Conservation (phyloP, 345 rosid genomes). For the Anastatica hierochuntica region DNA sequence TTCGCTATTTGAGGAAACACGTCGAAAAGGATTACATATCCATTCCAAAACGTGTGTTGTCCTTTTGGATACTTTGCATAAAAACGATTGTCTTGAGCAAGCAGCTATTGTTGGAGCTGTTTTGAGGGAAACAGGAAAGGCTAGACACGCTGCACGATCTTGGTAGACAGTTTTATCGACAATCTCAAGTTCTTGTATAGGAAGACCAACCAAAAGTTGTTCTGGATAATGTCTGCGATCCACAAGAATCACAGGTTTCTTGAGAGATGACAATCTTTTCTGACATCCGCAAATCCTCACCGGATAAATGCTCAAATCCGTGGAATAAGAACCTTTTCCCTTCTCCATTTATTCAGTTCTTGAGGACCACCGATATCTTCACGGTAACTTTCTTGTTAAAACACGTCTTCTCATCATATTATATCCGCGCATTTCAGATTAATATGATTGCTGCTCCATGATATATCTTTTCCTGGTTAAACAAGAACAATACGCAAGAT, state of each 20-base stretch:
- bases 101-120: conserved; percentile 92
- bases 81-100: conserved; percentile 84
- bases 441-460: no score
- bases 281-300: not conserved
- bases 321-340: not conserved
- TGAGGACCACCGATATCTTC: not conserved
- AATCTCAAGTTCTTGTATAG: not conserved
- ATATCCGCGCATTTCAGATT: no score
- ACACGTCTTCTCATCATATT: not conserved
- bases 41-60: conserved; percentile 71
- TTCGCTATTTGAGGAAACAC: conserved; percentile 72
- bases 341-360: not conserved
- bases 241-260: conserved; percentile 9
- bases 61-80: conserved; percentile 77
- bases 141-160: conserved; percentile 75
- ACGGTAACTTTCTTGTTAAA: conserved; percentile 6
- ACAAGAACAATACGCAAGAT: no score
- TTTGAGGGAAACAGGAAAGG: conserved; percentile 74
- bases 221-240: not conserved
- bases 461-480: no score
- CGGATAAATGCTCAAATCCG: not conserved
- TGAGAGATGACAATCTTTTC: conserved; percentile 1
- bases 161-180: conserved; percentile 45
- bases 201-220: conserved; percentile 5
- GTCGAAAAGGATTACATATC: conserved; percentile 51